Conservation (phyloP, 1,284 basidiomycete species). For the Marasmius fiardii region DNA sequence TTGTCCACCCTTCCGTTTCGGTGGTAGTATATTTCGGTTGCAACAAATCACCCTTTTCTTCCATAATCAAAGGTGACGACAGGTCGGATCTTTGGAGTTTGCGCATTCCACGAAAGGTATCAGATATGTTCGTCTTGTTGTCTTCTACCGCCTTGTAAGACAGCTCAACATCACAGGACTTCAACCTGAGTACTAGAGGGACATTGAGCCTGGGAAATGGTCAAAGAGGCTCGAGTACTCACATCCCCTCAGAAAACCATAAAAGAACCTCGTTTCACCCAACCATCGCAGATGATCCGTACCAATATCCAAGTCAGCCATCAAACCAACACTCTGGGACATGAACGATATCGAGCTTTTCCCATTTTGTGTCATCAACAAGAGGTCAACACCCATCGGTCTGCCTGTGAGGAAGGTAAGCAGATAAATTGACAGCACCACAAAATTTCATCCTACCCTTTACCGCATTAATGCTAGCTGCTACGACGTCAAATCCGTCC, state of each 20-base stretch:
- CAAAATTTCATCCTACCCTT: constrained; percentile 58
- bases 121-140: constrained; percentile 74
- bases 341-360: constrained; percentile 84
- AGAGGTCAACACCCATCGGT: constrained; percentile 78
- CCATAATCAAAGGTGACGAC: constrained; percentile 16
- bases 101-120: constrained; percentile 34
- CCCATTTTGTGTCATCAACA: constrained; percentile 71
- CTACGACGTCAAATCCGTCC: constrained; percentile 73
- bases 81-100: constrained; percentile 12
- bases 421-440: not conserved
- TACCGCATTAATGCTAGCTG: constrained; percentile 81
- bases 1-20: constrained; percentile 63
- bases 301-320: constrained; percentile 88
- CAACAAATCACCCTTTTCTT: constrained; percentile 31
- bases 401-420: constrained; percentile 40
- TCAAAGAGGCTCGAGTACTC: constrained; percentile 19
- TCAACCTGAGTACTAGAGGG: constrained; percentile 58
- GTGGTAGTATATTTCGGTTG: constrained; percentile 37
- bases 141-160: constrained; percentile 68
- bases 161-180: constrained; percentile 67
- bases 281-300: constrained; percentile 91
- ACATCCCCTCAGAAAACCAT: constrained; percentile 79
- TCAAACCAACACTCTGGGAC: constrained; percentile 84
- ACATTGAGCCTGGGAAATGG: not conserved
- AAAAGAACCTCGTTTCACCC: constrained; percentile 89